Percentiles rank a stretch among this genome's conserved stretches.
These are phyloP conservation scores for Stygiomarasmius scandens DNA, from an alignment of 1,284 basidiomycete species.

Conservation along the genomic window DNA sequence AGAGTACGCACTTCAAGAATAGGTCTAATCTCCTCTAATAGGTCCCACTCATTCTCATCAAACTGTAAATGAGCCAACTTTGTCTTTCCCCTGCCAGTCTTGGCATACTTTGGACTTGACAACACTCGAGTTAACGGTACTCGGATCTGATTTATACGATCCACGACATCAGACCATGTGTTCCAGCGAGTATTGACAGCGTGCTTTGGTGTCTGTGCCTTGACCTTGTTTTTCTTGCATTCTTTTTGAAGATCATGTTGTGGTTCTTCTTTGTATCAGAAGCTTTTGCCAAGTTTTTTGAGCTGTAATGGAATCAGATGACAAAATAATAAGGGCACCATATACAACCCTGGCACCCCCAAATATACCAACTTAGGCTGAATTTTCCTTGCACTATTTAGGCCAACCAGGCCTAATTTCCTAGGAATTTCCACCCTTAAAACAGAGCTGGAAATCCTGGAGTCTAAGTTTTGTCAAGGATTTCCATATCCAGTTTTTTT, in stretches of 20 bases:
- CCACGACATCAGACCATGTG: slow-evolving; percentile 10
- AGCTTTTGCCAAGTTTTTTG: neutral
- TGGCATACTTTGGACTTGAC: neutral
- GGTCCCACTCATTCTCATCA: slow-evolving; percentile 6
- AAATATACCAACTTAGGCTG: too few species aligned
- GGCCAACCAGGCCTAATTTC: too few species aligned
- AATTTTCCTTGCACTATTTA: too few species aligned
- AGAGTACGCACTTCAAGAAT: neutral
- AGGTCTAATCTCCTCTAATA: neutral
- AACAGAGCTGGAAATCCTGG: too few species aligned
- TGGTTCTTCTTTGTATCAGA: neutral
- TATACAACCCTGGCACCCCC: too few species aligned
- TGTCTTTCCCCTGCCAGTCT: neutral
- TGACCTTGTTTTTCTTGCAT: neutral
- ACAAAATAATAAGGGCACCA: too few species aligned
- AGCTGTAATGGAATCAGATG: too few species aligned
- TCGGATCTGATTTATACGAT: slow-evolving; percentile 7
- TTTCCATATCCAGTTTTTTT: too few species aligned
- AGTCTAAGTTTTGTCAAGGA: too few species aligned
- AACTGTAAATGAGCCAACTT: slow-evolving; percentile 1
- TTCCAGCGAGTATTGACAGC: slow-evolving; percentile 19
- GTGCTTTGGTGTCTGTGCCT: slow-evolving; percentile 4
- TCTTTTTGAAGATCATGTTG: neutral
- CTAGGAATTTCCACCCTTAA: too few species aligned
- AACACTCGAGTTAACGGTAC: slow-evolving; percentile 6